A percentile compares a stretch with the other conserved stretches of the same genome.
Conservation (phyloP, 805 yeast species). For the Starmerella ratchasimensis region DNA sequence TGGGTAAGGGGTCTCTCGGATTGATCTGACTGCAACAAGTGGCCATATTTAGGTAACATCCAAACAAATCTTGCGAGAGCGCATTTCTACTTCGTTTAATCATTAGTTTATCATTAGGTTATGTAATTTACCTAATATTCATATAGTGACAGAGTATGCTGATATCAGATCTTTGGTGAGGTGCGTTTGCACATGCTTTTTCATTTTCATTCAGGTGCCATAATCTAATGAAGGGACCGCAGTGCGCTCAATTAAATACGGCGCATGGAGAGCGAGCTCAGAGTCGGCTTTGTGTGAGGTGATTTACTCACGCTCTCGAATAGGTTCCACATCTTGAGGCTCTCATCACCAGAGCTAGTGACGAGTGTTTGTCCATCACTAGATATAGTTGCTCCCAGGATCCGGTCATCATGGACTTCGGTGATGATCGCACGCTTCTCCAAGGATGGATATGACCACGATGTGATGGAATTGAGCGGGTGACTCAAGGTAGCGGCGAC, state of each 20-base stretch:
- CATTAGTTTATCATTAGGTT: too few species aligned
- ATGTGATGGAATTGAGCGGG: constrained; percentile 70
- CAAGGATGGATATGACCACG: constrained; percentile 75
- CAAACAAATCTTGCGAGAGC: too few species aligned
- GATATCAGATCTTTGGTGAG: too few species aligned
- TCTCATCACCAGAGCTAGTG: constrained; percentile 93
- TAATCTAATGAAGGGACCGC: too few species aligned
- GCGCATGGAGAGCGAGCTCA: constrained; percentile 2
- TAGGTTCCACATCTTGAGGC: constrained; percentile 84
- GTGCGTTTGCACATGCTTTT: too few species aligned
- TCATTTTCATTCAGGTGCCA: too few species aligned
- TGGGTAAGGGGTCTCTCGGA: too few species aligned
- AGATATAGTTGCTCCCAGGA: constrained; percentile 66
- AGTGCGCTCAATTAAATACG: background rate
- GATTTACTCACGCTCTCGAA: constrained; percentile 45
- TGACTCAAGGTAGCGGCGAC: constrained; percentile 89
- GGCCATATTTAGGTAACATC: too few species aligned
- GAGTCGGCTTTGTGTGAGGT: background rate
- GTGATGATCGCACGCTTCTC: constrained; percentile 81
- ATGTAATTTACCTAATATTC: too few species aligned
- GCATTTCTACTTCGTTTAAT: too few species aligned
- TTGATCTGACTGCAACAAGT: too few species aligned
- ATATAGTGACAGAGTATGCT: too few species aligned
- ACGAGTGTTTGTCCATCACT: constrained; percentile 87
- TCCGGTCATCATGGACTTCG: constrained; percentile 75